Percentiles rank a stretch among this genome's conserved stretches.
phyloP scores from a whole-genome alignment of 202 grass and related monocot genomes.

The Hordeum pubiflorum region DNA sequence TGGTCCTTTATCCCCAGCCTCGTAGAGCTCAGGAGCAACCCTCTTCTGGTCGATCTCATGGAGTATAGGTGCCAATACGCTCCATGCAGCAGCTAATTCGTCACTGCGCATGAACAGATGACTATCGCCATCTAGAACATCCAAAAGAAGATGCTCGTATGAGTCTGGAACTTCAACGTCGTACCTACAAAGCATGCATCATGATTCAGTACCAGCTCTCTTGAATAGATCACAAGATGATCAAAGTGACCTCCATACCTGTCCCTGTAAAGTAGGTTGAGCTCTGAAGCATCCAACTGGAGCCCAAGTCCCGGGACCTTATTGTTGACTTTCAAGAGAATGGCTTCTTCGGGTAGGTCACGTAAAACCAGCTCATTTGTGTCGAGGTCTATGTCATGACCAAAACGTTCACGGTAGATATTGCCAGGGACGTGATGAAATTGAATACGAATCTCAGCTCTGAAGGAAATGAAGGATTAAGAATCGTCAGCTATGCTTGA shows the following conservation, averaged over 20 bases:
- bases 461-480: constrained; percentile 29
- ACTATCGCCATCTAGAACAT: constrained; percentile 80
- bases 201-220: constrained; percentile 5
- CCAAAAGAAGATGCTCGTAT: constrained; percentile 81
- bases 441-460: constrained; percentile 95
- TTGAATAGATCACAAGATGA: constrained; percentile 14
- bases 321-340: constrained; percentile 89
- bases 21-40: constrained; percentile 72
- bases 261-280: constrained; percentile 88
- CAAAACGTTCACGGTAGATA: constrained; percentile 72
- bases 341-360: constrained; percentile 81
- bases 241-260: constrained; percentile 39
- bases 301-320: constrained; percentile 86
- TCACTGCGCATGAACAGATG: constrained; percentile 97
- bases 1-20: constrained; percentile 65
- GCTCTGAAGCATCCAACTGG: constrained; percentile 83
- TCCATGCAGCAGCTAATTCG: constrained; percentile 78
- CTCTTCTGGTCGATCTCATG: constrained; percentile 68
- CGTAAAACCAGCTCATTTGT: constrained; percentile 87
- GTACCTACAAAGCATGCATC: constrained; percentile 44
- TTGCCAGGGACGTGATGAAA: constrained; percentile 93
- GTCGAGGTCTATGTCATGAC: constrained; percentile 74
- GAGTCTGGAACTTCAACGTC: constrained; percentile 71
- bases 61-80: constrained; percentile 64
- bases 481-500: background rate